Base-by-base conservation (phyloP, 805 yeast species). In the Hyphopichia homilentoma region DNA sequence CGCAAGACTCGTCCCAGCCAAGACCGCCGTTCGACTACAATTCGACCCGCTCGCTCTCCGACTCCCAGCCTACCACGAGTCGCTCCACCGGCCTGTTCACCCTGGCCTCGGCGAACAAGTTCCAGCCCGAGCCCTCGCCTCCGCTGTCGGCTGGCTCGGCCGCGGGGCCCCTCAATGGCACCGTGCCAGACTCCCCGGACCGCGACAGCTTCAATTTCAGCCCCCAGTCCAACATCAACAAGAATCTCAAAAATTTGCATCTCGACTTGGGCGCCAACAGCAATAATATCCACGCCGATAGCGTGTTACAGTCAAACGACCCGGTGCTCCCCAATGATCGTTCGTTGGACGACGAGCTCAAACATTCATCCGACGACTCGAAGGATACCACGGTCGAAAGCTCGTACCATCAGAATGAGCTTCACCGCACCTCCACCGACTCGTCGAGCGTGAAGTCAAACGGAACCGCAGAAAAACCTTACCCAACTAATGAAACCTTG, bases 211-310 rank as follows among this genome's bases (percentile, higher is more conserved):
- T 48, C 25, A 29, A 42, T 30, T 45, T 44, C 38, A 41, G 39
- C 8, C 51, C 54, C 7, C 32, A 21, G 13, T 29, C 40, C 12
- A 29, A 21, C 26, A 35, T 29, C 16, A 28, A 32, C 11, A 51
- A 46, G 28, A 56, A 56, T 33, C 34, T 42, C 33, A 54, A 49
- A 46, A 52, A 49, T 26, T 38, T 54, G 19, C 45, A 47, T 13
- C 42, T 54, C 21, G 39, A 47, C 22, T 37, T 47, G 21, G 20
- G 21, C 11, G 17, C 21, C 7, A 30, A 15, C 19, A 43, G 34
- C 13, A 27, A 21, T 9, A 25, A 36, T 14, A 21, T 26, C 13
- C 32, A 35, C 7, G 23, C 30, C 16, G 28, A 32, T 4, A n/a
- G n/a, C n/a, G n/a, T n/a, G n/a, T n/a, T n/a, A n/a, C n/a, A n/a